Evolutionary conservation across 306 rosid genomes (phyloP).

Genomic region (Psophocarpus tetragonolobus): DNA sequence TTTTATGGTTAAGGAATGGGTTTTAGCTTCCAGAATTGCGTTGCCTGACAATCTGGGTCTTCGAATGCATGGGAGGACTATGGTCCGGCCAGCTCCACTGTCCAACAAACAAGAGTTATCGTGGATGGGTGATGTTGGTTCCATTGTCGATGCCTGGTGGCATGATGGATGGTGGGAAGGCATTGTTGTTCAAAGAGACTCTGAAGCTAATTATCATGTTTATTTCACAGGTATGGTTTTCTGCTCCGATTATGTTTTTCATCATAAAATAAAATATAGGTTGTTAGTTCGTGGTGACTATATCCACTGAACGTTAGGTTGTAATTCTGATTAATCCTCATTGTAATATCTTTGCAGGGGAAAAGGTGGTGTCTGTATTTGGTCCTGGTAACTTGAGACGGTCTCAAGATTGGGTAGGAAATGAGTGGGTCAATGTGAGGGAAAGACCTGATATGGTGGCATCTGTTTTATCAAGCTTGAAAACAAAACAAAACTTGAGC

Average conservation of each 20-base stretch:
- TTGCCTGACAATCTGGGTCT: conserved; percentile 58
- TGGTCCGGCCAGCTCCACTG: conserved; percentile 56
- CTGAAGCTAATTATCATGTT: conserved; percentile 50
- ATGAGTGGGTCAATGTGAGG: conserved; percentile 54
- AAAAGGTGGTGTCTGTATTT: conserved; percentile 47
- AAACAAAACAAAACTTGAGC: conserved; percentile 21
- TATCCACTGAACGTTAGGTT: not conserved
- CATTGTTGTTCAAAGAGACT: conserved; percentile 55
- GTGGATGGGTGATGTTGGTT: conserved; percentile 50
- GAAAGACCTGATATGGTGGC: conserved; percentile 67
- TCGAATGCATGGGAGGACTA: conserved; percentile 51
- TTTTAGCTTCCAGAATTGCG: conserved; percentile 63
- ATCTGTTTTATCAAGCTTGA: conserved; percentile 33
- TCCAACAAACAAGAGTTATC: conserved; percentile 39
- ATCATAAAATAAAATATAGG: not conserved
- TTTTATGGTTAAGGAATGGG: conserved; percentile 74
- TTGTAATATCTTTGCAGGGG: conserved; percentile 51
- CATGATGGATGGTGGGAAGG: conserved; percentile 99
- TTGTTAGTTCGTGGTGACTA: no score
- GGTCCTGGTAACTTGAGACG: conserved; percentile 50
- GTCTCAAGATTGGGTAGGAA: conserved; percentile 81
- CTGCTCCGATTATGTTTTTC: not conserved
- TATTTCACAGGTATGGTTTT: conserved; percentile 72
- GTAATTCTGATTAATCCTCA: not conserved
- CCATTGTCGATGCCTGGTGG: conserved; percentile 83